A percentile compares a stretch with the other conserved stretches of the same genome.
Evolutionary conservation across 192 early-diverging fungal genomes (phyloP).

Genomic region (Coemansia sp.): DNA sequence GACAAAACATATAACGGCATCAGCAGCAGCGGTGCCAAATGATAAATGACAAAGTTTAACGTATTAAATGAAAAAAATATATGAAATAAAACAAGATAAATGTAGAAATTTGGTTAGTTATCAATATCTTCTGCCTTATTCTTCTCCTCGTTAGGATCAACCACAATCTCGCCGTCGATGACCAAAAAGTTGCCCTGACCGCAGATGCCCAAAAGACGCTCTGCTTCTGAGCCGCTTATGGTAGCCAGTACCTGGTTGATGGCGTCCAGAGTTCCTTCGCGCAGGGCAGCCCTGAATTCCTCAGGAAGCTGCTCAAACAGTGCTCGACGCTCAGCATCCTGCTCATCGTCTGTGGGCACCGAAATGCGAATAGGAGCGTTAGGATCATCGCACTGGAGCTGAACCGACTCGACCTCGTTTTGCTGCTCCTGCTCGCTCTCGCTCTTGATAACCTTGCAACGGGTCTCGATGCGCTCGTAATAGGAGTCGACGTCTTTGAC

Average conservation of each 20-base stretch:
- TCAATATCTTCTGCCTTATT: not conserved
- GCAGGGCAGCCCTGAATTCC: constrained; percentile 73
- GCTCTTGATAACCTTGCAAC: constrained; percentile 69
- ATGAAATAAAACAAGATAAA: not conserved
- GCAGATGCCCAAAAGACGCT: constrained; percentile 74
- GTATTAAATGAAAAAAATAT: not conserved
- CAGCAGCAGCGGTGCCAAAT: not conserved
- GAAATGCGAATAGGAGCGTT: constrained; percentile 73
- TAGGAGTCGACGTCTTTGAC: constrained; percentile 82
- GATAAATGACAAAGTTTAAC: not conserved
- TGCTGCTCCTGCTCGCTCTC: constrained; percentile 53
- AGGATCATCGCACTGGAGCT: constrained; percentile 68
- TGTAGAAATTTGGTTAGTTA: not conserved
- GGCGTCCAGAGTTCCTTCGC: constrained; percentile 74
- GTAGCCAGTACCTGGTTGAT: constrained; percentile 81
- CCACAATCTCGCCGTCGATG: constrained; percentile 48
- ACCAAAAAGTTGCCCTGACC: constrained; percentile 71
- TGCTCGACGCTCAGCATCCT: constrained; percentile 63
- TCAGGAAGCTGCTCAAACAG: constrained; percentile 72
- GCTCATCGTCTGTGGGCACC: constrained; percentile 59
- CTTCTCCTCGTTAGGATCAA: constrained; percentile 44
- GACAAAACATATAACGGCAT: no score
- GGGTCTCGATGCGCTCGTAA: constrained; percentile 75
- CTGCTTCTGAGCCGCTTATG: constrained; percentile 70
- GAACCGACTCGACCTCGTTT: constrained; percentile 66